Conservation (phyloP, 2,329 filamentous ascomycete species). For the Xylaria sp. region DNA sequence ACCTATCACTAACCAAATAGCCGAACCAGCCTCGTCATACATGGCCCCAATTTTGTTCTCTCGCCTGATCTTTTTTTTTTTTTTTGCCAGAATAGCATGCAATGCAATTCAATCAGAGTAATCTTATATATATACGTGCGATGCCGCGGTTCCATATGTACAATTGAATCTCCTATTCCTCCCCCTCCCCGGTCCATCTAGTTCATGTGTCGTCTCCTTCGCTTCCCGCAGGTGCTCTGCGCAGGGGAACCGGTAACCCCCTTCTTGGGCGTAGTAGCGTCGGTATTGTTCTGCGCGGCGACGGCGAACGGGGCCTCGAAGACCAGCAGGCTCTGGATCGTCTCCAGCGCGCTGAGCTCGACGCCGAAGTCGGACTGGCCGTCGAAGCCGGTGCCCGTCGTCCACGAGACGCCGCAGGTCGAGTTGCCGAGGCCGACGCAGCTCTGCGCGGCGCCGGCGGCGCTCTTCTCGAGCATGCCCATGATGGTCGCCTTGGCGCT, state of each 20-base stretch:
- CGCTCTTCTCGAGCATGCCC: slow-evolving; percentile 45
- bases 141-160: slow-evolving; percentile 29
- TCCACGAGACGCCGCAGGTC: slow-evolving; percentile 65
- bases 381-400: slow-evolving; percentile 56
- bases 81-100: slow-evolving; percentile 1
- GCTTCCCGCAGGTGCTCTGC: slow-evolving; percentile 6
- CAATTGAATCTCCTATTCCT: slow-evolving; percentile 5
- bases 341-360: slow-evolving; percentile 64
- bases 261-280: background rate
- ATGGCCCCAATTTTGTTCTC: background rate
- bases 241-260: background rate
- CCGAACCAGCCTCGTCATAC: background rate
- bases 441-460: slow-evolving; percentile 53
- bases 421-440: slow-evolving; percentile 42
- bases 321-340: slow-evolving; percentile 53
- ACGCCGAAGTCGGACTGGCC: slow-evolving; percentile 64
- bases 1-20: background rate
- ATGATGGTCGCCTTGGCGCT: slow-evolving; percentile 42
- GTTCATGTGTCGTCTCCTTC: background rate
- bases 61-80: background rate
- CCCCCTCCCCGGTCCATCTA: background rate
- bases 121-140: slow-evolving; percentile 30
- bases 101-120: background rate
- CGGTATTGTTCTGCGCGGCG: background rate
- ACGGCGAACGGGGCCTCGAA: slow-evolving; percentile 28